phyloP scores from a whole-genome alignment of 2,329 filamentous ascomycete genomes.

The Pezicula neosporulosa region DNA sequence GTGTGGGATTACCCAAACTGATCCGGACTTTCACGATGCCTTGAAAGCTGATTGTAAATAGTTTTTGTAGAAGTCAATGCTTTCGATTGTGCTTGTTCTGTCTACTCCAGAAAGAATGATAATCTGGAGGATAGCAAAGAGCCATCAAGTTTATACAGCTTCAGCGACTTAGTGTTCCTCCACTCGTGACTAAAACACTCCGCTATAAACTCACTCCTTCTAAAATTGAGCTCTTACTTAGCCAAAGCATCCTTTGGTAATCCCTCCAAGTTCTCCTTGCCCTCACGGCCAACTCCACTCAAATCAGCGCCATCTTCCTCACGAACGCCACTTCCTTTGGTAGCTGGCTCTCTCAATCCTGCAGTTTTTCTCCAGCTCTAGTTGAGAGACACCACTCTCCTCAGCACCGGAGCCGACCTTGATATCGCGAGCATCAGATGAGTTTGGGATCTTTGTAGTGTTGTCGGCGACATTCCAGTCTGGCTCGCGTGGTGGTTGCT shows the following conservation, averaged over 20 bases:
- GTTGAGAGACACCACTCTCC: slow-evolving; percentile 53
- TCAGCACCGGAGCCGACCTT: slow-evolving; percentile 56
- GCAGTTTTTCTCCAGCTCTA: slow-evolving; percentile 40
- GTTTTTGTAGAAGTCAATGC: too few species aligned
- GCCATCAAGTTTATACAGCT: too few species aligned
- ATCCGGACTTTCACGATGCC: too few species aligned
- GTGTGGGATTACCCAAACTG: too few species aligned
- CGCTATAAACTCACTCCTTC: not conserved
- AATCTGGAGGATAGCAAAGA: not conserved
- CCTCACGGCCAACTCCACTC: slow-evolving; percentile 61
- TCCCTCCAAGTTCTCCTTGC: slow-evolving; percentile 49
- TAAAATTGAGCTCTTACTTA: slow-evolving; percentile 34
- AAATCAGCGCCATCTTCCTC: slow-evolving; percentile 47
- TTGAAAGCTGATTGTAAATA: too few species aligned
- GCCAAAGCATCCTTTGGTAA: slow-evolving; percentile 58
- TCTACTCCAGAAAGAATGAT: not conserved
- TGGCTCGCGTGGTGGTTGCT: slow-evolving; percentile 70
- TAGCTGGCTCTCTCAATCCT: slow-evolving; percentile 57
- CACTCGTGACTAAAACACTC: not conserved
- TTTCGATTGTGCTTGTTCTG: not conserved
- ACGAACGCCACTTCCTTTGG: slow-evolving; percentile 50
- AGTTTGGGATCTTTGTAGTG: slow-evolving; percentile 36
- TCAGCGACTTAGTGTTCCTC: not conserved
- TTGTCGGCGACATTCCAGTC: slow-evolving; percentile 52
- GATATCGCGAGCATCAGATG: slow-evolving; percentile 62